These are phyloP conservation scores for Emericellopsis terricola DNA, from an alignment of 495 filamentous ascomycete species.

Conservation along the genomic window DNA sequence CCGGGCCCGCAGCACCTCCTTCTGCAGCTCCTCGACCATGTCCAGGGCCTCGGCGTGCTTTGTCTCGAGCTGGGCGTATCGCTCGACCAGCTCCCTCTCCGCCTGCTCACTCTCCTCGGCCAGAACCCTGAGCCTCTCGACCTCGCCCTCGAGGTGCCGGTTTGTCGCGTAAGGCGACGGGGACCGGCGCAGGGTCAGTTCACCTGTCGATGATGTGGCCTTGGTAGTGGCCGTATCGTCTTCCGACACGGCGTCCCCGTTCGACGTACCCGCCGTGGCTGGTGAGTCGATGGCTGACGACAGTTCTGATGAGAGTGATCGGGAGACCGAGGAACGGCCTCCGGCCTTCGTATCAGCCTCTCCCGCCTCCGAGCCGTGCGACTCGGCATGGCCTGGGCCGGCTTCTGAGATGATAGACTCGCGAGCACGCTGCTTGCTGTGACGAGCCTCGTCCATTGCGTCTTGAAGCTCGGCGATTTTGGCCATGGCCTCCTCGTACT, in stretches of 20 bases:
- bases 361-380: constrained; percentile 84
- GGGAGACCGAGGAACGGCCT: constrained; percentile 72
- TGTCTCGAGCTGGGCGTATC: constrained; percentile 63
- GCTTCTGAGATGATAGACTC: constrained; percentile 36
- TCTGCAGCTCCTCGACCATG: constrained; percentile 77
- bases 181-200: constrained; percentile 9
- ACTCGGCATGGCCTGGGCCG: constrained; percentile 46
- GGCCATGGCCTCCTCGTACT: constrained; percentile 79
- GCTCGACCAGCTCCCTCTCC: constrained; percentile 50
- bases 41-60: constrained; percentile 67
- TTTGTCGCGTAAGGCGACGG: background rate
- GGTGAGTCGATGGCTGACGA: constrained; percentile 82
- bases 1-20: constrained; percentile 61
- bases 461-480: constrained; percentile 73
- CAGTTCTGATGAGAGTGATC: constrained; percentile 89
- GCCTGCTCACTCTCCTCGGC: constrained; percentile 61
- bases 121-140: constrained; percentile 50
- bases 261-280: constrained; percentile 39
- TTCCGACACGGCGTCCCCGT: constrained; percentile 12
- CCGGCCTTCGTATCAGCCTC: constrained; percentile 58
- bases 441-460: constrained; percentile 63
- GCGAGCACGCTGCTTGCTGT: constrained; percentile 30
- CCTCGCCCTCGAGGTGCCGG: constrained; percentile 30
- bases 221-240: constrained; percentile 26
- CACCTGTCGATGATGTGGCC: constrained; percentile 9